Evolutionary conservation across 2,329 filamentous ascomycete genomes (phyloP), one percentile per base, ranked within the genome.

Genomic region (Alternaria rosae): DNA sequence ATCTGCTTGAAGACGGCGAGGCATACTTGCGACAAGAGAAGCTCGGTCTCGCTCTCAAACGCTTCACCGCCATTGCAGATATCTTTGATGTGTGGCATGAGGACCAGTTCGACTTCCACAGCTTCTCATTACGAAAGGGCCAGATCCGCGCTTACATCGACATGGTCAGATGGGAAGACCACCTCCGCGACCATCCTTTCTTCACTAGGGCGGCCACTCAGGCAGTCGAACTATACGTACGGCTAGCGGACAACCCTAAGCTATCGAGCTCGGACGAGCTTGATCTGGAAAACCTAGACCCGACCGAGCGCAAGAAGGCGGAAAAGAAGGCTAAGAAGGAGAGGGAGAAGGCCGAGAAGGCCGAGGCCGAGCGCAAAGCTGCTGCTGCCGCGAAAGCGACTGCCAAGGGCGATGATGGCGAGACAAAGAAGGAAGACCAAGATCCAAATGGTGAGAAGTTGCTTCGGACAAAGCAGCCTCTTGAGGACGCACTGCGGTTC

Each of bases 21-120:
- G 89, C 94, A 4, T 93, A 94, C 78, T 85, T 92, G 59, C 90
- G 95, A 53, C 91, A 93, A 77, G 89, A 90, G 67, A 93, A 97
- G 71, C 83, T 92, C 48, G 93, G 91, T 5, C 85, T 97, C 61
- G 94, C 96, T 0, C 84, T 99, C 55, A 99, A 99, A 84, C 89
- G 96, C 52, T 94, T 97, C 80, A 92, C 94, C 68, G 86, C 92
- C 21, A 88, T 99, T 59, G 90, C 91, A 78, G 93, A 92, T 80
- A 96, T 99, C 68, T 99, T 99, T 74, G 94, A 98, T 69, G 89
- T 93, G 20, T 99, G 95, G 95, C 91, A 97, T 76, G 96, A 99
- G 78, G 95, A 99, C 72, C 95, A 99, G 76, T 97, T 98, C 73
- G 95, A 99, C 78, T 99, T 99, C 84, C 96, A 99, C 84, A 93